Conservation (phyloP, 2,329 filamentous ascomycete genomes). For the Ophiostoma piceae region DNA sequence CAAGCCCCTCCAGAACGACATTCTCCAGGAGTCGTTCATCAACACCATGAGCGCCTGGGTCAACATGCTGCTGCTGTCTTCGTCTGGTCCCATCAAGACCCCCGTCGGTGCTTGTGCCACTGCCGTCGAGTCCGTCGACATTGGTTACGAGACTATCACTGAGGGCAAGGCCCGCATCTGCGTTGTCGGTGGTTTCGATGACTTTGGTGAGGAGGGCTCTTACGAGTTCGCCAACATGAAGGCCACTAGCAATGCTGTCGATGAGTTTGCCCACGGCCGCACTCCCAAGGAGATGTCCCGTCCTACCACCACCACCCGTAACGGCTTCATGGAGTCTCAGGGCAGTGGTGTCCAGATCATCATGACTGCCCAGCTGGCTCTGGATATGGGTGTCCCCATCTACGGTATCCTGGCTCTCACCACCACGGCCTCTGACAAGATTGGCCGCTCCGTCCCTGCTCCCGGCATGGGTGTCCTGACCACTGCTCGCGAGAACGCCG, state of each 20-base stretch:
- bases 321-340: conserved; percentile 99
- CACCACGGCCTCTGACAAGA: conserved; percentile 97
- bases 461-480: conserved; percentile 96
- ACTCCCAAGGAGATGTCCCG: conserved; percentile 97
- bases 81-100: conserved; percentile 96
- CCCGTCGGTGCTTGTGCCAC: conserved; percentile 97
- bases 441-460: conserved; percentile 92
- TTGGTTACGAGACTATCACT: conserved; percentile 96
- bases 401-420: conserved; percentile 91
- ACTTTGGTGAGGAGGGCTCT: conserved; percentile 98
- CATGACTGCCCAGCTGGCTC: conserved; percentile 91
- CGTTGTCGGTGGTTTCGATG: conserved; percentile 97
- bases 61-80: conserved; percentile 96
- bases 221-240: conserved; percentile 99
- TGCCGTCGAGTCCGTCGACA: conserved; percentile 93
- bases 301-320: conserved; percentile 91
- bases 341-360: conserved; percentile 97
- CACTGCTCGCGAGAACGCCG: conserved; percentile 81
- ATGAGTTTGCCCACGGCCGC: conserved; percentile 91
- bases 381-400: conserved; percentile 98
- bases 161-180: conserved; percentile 97
- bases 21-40: conserved; percentile 98
- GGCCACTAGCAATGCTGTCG: conserved; percentile 94
- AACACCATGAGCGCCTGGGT: conserved; percentile 99
- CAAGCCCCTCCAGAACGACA: conserved; percentile 96